Base-by-base conservation (phyloP, 208 protist genomes). In the Kentomonas sorsogonicus region DNA sequence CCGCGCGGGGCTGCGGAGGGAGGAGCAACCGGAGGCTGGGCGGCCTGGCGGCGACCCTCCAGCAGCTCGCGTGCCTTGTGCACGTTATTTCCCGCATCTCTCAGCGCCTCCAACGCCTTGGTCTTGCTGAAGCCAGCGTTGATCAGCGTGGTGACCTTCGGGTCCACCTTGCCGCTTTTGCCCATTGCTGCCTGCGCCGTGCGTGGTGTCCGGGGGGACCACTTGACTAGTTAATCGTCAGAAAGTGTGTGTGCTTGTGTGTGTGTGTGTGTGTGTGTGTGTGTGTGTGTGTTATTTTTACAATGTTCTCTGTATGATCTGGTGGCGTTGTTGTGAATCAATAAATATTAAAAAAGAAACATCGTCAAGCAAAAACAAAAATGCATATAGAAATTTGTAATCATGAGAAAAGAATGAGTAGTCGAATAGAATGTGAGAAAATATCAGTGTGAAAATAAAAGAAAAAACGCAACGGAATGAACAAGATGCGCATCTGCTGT, bases 11-110 rank as follows among this genome's bases (percentile, higher is more conserved):
- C n/a, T n/a, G n/a, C n/a, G n/a, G n/a, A n/a, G 36, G 15, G 41
- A 40, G 22, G 44, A 15, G 15, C 45, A 29, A 15, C 25, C 16
- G 4, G 13, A 23, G n/a, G 27, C 33, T 74, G 46, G 26, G 70
- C 40, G 18, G 72, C n/a, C 34, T 83, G 69, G 11, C 55, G 40
- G n/a, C n/a, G n/a, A n/a, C n/a, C n/a, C 43, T 84, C 56, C 15
- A 92, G 52, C 43, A 86, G 71, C 20, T 52, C 55, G n/a, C 85
- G 34, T 0, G 84, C 80, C 0, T 79, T 27, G 7, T 74, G 30
- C 29, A 60, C 63, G 50, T 87, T 77, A 33, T 77, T 76, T 18
- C 77, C 77, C 0, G 78, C 66, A 39, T 92, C 84, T 48, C 87
- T 88, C 25, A 88, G 56, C 0, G 84, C 84, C 50, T 86, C 58